phyloP scores from a whole-genome alignment of 805 yeast species.

The Yarrowia sp. region DNA sequence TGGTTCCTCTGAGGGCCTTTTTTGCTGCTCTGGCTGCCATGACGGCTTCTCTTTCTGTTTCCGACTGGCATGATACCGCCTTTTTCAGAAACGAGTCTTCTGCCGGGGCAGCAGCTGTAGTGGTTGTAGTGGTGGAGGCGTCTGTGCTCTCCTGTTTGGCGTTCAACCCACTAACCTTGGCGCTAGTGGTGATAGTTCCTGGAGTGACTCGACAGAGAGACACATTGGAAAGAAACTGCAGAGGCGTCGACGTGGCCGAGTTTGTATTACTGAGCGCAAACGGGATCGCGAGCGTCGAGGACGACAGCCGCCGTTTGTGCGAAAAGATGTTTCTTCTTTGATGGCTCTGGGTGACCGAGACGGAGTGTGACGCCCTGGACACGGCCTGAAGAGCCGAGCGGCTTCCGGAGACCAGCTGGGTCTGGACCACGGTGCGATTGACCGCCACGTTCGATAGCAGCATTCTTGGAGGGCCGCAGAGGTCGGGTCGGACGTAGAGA shows the following conservation, averaged over 20 bases:
- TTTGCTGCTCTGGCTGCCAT: constrained; percentile 23
- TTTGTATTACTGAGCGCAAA: constrained; percentile 15
- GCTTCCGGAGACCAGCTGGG: constrained; percentile 22
- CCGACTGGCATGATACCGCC: constrained; percentile 34
- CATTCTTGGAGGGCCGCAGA: constrained; percentile 27
- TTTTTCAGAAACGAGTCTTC: constrained; percentile 25
- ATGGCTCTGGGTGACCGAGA: background rate
- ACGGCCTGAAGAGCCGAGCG: constrained; percentile 26
- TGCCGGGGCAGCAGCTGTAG: background rate
- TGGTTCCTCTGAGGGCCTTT: constrained; percentile 20
- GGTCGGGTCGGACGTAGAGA: constrained; percentile 14
- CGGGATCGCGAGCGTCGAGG: constrained; percentile 18
- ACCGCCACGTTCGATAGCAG: constrained; percentile 37
- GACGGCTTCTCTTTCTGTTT: constrained; percentile 27
- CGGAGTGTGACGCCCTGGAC: background rate
- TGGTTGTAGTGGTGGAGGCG: background rate
- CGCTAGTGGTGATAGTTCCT: constrained; percentile 18
- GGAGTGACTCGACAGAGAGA: constrained; percentile 15
- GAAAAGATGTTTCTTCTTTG: constrained; percentile 18
- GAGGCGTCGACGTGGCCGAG: background rate
- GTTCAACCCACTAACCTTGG: background rate
- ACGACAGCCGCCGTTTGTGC: constrained; percentile 29
- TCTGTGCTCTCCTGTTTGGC: background rate
- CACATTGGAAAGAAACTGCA: constrained; percentile 28
- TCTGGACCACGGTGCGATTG: constrained; percentile 23